These are phyloP conservation scores for Candida rishiriensis DNA, from an alignment of 805 yeast species.

Conservation along the genomic window DNA sequence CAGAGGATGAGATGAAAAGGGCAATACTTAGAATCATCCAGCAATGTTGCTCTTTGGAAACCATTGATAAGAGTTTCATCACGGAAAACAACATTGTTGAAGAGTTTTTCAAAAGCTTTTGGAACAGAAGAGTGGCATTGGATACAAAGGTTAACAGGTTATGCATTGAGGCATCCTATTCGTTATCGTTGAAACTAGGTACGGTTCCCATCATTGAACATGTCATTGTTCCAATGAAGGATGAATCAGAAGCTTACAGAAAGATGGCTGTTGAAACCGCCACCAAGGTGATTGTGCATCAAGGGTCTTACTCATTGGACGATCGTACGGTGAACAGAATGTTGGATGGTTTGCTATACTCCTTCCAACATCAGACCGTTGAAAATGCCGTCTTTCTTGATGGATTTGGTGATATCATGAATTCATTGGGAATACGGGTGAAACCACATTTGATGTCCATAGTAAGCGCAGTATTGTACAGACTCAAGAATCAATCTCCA, in stretches of 20 bases:
- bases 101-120: conserved; percentile 64
- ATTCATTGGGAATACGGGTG: conserved; percentile 57
- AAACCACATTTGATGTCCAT: conserved; percentile 71
- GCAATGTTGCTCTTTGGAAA: conserved; percentile 58
- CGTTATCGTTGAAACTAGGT: conserved; percentile 65
- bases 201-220: conserved; percentile 53
- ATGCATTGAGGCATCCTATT: conserved; percentile 70
- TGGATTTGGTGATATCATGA: conserved; percentile 61
- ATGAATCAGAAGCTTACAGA: conserved; percentile 77
- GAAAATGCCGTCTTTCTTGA: conserved; percentile 51
- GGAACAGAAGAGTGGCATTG: conserved; percentile 79
- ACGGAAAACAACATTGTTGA: conserved; percentile 46
- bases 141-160: conserved; percentile 53
- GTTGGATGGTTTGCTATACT: conserved; percentile 74
- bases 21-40: conserved; percentile 66
- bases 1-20: conserved; percentile 83
- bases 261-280: conserved; percentile 73
- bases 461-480: conserved; percentile 64
- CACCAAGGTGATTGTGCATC: conserved; percentile 44
- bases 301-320: conserved; percentile 58
- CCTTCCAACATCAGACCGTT: conserved; percentile 72
- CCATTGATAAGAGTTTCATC: conserved; percentile 47
- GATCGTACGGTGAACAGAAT: conserved; percentile 56
- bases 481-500: conserved; percentile 66
- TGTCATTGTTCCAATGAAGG: conserved; percentile 59